Conservation (phyloP, 2,329 filamentous ascomycete genomes). For the Sordariomycetes sp. region DNA sequence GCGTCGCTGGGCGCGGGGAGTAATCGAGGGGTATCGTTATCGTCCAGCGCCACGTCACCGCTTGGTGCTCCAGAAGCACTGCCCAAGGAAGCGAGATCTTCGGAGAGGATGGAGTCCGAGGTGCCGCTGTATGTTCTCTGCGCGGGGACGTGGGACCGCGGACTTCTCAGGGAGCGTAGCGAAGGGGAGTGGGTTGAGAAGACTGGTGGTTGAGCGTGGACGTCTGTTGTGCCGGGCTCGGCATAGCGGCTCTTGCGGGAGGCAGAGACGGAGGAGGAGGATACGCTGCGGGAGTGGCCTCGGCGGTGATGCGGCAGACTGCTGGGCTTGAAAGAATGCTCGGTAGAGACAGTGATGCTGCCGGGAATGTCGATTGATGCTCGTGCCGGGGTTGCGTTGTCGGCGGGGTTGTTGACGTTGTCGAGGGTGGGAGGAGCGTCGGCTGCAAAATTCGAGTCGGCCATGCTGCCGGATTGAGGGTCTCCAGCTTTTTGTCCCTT, state of each 20-base stretch:
- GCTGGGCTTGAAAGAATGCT: too few species aligned
- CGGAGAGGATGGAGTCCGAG: slow-evolving; percentile 28
- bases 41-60: slow-evolving; percentile 36
- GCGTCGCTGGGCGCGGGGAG: slow-evolving; percentile 16
- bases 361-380: too few species aligned
- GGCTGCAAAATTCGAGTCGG: too few species aligned
- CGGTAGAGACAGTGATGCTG: too few species aligned
- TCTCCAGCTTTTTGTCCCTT: too few species aligned
- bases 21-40: slow-evolving; percentile 38
- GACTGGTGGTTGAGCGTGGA: slow-evolving; percentile 49
- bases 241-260: slow-evolving; percentile 44
- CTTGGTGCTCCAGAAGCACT: too few species aligned
- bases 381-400: too few species aligned
- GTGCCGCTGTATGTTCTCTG: slow-evolving; percentile 32
- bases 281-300: too few species aligned
- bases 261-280: slow-evolving; percentile 10
- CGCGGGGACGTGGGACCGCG: slow-evolving; percentile 29
- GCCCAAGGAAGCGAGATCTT: slow-evolving; percentile 23
- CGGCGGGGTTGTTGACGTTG: too few species aligned
- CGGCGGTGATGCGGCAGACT: too few species aligned
- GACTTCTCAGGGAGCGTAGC: slow-evolving; percentile 28
- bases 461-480: too few species aligned
- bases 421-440: too few species aligned
- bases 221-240: slow-evolving; percentile 49
- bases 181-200: slow-evolving; percentile 47